A percentile compares a stretch with the other conserved stretches of the same genome.
Evolutionary conservation across 1,284 basidiomycete species (phyloP).

Genomic region (Trichosporon sp.): DNA sequence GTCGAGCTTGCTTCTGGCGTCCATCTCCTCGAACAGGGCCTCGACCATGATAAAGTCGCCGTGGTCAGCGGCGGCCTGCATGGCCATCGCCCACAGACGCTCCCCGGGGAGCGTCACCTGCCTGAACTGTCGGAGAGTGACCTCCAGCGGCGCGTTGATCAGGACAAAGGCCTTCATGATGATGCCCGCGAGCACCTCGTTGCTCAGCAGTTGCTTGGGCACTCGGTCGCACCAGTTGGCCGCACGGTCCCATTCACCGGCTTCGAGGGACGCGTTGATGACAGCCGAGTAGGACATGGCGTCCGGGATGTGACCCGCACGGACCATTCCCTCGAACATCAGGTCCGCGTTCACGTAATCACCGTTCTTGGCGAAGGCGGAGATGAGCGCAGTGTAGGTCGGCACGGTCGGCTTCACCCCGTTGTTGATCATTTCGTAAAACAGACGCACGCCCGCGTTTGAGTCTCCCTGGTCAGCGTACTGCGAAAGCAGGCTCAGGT

Average conservation of each 20-base stretch:
- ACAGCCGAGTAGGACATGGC: constrained; percentile 63
- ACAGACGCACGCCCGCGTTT: constrained; percentile 56
- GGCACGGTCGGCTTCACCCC: constrained; percentile 55
- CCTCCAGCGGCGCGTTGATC: constrained; percentile 67
- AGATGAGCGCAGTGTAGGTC: constrained; percentile 66
- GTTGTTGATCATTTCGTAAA: constrained; percentile 61
- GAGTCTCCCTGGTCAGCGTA: constrained; percentile 61
- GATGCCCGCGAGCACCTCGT: constrained; percentile 61
- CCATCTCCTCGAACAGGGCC: constrained; percentile 67
- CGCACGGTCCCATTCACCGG: constrained; percentile 59
- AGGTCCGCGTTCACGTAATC: constrained; percentile 66
- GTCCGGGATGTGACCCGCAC: constrained; percentile 59
- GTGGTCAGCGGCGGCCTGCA: constrained; percentile 78
- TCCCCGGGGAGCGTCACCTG: constrained; percentile 58
- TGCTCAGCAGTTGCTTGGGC: constrained; percentile 49
- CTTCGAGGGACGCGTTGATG: constrained; percentile 78
- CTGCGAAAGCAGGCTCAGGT: constrained; percentile 59
- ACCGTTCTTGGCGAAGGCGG: constrained; percentile 61
- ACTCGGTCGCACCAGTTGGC: constrained; percentile 27
- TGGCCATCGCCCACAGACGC: constrained; percentile 68
- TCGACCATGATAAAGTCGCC: constrained; percentile 64
- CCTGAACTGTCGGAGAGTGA: constrained; percentile 64
- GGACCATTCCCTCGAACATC: constrained; percentile 56
- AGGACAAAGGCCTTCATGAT: constrained; percentile 81
- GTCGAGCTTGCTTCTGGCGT: constrained; percentile 47